These are phyloP conservation scores for Aegilops tauschii DNA, from an alignment of 176 grass and related monocot genomes.

Conservation along the genomic window DNA sequence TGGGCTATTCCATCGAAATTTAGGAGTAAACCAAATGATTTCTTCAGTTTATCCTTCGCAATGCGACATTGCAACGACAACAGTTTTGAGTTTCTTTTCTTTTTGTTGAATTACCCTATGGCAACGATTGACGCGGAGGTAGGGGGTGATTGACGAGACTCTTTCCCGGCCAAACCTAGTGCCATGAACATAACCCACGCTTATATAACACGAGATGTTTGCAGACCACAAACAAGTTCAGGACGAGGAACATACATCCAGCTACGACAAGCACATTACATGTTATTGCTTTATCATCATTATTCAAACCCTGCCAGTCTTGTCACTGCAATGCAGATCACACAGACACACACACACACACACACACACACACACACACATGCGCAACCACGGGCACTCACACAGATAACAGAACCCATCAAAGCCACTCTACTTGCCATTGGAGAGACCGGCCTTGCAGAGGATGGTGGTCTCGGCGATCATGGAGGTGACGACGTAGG, in stretches of 20 bases:
- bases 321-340: not conserved
- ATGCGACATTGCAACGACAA: too few species aligned
- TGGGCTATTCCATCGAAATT: not conserved
- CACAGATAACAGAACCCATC: not conserved
- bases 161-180: too few species aligned
- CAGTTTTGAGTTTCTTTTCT: too few species aligned
- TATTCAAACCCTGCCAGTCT: not conserved
- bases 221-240: too few species aligned
- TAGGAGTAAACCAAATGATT: not conserved
- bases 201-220: too few species aligned
- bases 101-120: too few species aligned
- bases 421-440: not conserved
- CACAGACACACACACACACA: too few species aligned
- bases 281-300: not conserved
- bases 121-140: too few species aligned
- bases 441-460: constrained; percentile 31
- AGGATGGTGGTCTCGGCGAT: constrained; percentile 80
- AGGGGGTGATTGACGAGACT: too few species aligned
- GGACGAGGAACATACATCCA: not conserved
- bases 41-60: too few species aligned
- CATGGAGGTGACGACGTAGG: constrained; percentile 78
- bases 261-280: not conserved
- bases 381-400: not conserved
- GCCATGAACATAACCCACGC: too few species aligned
- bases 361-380: not conserved